Percentiles rank a stretch among this genome's conserved stretches.
Conservation (phyloP, 2,329 filamentous ascomycete species). For the Fusarium nelsonii region DNA sequence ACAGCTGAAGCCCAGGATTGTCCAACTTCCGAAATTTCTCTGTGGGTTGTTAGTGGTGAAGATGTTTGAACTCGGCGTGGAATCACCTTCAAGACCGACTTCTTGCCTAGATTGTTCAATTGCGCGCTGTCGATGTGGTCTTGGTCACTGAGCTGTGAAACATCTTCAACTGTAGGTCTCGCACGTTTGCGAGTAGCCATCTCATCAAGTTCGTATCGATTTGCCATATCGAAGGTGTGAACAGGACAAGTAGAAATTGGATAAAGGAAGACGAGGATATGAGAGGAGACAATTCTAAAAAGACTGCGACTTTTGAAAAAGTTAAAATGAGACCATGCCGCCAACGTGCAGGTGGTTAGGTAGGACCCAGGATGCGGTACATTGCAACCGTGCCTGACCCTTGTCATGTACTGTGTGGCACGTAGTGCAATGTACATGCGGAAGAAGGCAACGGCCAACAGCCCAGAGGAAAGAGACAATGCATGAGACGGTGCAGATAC, state of each 20-base stretch:
- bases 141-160: slow-evolving; percentile 22
- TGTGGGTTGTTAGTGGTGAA: neutral
- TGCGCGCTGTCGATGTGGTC: slow-evolving; percentile 42
- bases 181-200: slow-evolving; percentile 20
- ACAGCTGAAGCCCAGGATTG: slow-evolving; percentile 47
- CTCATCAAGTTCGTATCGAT: slow-evolving; percentile 22
- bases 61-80: too few species aligned
- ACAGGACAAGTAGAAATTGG: neutral
- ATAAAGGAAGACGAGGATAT: accelerated
- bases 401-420: neutral
- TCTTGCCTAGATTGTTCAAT: slow-evolving; percentile 28
- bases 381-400: neutral
- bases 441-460: neutral
- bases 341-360: neutral
- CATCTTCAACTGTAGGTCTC: slow-evolving; percentile 12
- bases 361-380: neutral
- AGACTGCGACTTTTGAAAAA: neutral
- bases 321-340: neutral
- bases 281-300: neutral
- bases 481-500: neutral
- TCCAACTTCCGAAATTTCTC: slow-evolving; percentile 46
- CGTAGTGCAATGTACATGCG: neutral
- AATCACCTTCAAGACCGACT: slow-evolving; percentile 23
- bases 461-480: neutral
- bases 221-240: neutral